phyloP scores from a whole-genome alignment of 805 yeast species.

The Wickerhamiella kurtzmanii region DNA sequence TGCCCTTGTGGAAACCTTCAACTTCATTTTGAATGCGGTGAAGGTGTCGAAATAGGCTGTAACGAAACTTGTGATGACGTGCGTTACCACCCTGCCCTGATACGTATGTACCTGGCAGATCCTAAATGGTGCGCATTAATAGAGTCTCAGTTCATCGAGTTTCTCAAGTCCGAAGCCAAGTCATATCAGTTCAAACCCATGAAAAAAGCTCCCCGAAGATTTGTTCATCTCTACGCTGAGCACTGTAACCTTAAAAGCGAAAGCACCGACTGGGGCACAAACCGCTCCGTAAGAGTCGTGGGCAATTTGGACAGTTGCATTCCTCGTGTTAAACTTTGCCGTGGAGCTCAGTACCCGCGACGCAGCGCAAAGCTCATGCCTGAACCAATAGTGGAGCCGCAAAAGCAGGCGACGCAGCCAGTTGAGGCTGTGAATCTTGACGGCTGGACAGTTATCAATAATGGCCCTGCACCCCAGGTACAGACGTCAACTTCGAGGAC shows the following conservation, averaged over 20 bases:
- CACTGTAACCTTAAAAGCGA: conserved; percentile 49
- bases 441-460: background rate
- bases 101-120: conserved; percentile 32
- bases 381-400: background rate
- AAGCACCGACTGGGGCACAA: conserved; percentile 70
- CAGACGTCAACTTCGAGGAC: background rate
- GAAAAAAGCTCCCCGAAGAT: conserved; percentile 54
- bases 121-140: conserved; percentile 55
- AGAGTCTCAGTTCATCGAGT: conserved; percentile 38
- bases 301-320: conserved; percentile 9
- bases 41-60: conserved; percentile 19
- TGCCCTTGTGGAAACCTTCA: conserved; percentile 58
- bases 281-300: conserved; percentile 28
- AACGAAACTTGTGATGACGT: conserved; percentile 50
- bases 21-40: conserved; percentile 48
- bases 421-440: background rate
- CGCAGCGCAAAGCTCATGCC: background rate
- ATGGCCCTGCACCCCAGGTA: background rate
- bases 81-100: conserved; percentile 26
- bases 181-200: conserved; percentile 58
- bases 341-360: conserved; percentile 7
- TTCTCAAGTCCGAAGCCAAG: conserved; percentile 30
- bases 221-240: conserved; percentile 52
- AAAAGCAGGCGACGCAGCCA: background rate
- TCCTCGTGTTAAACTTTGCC: conserved; percentile 6